Base-by-base conservation (phyloP, 2,329 filamentous ascomycete species). In the Exutisphaerella laricina region DNA sequence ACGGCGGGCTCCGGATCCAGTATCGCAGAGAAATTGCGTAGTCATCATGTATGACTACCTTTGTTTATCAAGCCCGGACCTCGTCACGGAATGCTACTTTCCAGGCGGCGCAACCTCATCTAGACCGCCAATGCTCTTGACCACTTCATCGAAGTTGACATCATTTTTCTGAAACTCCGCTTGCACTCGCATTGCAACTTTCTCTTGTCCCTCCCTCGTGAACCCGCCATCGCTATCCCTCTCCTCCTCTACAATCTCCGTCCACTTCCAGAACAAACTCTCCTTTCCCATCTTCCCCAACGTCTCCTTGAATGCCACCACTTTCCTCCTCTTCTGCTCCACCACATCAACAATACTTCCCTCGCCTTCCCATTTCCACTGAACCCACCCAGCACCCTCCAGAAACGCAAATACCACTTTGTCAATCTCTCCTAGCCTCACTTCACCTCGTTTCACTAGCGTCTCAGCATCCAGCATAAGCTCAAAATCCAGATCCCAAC, bases 181-280 rank as follows among this genome's bases (percentile, higher is more conserved):
- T 57, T 83, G 79, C 37, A 89, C 85, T 66, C 88, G 82, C 50
- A 78, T 69, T 45, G 87, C 86, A 1, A 85, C 82, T 31, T 72
- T 76, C 43, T 78, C 71, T 66, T 94, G 88, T 58, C 80, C 76
- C 60, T 88, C 84, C 0, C 74, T 69, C 1, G 82, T 85, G 59
- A 94, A 94, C 0, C 85, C 86, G 13, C 83, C 86, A 0, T 88
- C 85, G 53, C 78, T 77, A 25, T 80, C 83, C 30, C 85, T 83
- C 67, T 95, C 88, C 58, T 80, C 94, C 67, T 96, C 88, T 37
- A 96, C 81, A 59, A 94, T 77, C 69, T 96, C 89, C 36, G 95
- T 85, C 88, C 88, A 95, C 42, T 84, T 79, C 69, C 85, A 95
- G 69, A 96, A 96, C 40, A 96, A 65, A 51, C 84, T 80, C 64